These are phyloP conservation scores for Myriangium duriaei DNA, from an alignment of 2,329 filamentous ascomycete species.

Conservation along the genomic window DNA sequence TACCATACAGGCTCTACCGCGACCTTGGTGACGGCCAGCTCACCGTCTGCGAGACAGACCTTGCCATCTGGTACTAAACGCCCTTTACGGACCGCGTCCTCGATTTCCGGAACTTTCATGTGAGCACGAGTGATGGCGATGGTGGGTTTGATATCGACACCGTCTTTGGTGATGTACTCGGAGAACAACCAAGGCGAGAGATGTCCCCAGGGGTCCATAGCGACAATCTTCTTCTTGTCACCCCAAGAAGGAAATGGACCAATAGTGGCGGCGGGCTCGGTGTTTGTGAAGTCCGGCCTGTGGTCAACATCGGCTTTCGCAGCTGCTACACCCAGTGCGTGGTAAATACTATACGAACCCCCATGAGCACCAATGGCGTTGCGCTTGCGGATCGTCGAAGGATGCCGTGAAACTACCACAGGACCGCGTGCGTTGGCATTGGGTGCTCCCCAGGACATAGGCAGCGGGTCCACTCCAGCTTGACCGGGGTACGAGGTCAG, in stretches of 20 bases:
- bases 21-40: slow-evolving; percentile 89
- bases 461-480: slow-evolving; percentile 82
- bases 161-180: slow-evolving; percentile 62
- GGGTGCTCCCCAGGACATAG: slow-evolving; percentile 73
- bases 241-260: slow-evolving; percentile 84
- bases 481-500: slow-evolving; percentile 85
- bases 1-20: slow-evolving; percentile 78
- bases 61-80: slow-evolving; percentile 71
- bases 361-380: slow-evolving; percentile 70
- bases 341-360: slow-evolving; percentile 92
- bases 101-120: slow-evolving; percentile 93
- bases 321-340: slow-evolving; percentile 82
- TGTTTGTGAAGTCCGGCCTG: slow-evolving; percentile 67
- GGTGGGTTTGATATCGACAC: slow-evolving; percentile 76
- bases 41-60: slow-evolving; percentile 70
- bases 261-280: slow-evolving; percentile 80
- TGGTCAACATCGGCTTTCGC: slow-evolving; percentile 78
- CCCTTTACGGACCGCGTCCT: slow-evolving; percentile 71
- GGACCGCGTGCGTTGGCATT: slow-evolving; percentile 69
- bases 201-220: slow-evolving; percentile 93
- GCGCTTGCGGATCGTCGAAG: slow-evolving; percentile 63
- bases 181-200: slow-evolving; percentile 73
- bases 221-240: slow-evolving; percentile 85
- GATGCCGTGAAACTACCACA: slow-evolving; percentile 69
- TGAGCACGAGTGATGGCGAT: slow-evolving; percentile 87